A percentile compares a stretch with the other conserved stretches of the same genome.
Conservation (phyloP, 345 rosid species). For the Trapa incisa region DNA sequence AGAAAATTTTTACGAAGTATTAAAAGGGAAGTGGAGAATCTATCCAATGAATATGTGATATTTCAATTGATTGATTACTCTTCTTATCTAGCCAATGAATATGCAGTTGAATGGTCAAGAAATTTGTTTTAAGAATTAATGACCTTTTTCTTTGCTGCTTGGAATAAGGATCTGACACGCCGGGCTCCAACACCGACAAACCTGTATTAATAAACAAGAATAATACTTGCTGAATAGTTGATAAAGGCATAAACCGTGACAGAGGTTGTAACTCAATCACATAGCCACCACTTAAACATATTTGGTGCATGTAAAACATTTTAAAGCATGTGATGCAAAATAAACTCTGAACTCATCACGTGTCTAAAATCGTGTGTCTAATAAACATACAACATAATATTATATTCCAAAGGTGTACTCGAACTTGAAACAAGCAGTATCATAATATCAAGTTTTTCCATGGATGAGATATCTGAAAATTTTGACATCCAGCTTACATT, state of each 20-base stretch:
- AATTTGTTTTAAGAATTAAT: neutral
- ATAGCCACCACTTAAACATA: neutral
- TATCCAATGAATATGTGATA: too few relatives aligned
- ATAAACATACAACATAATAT: neutral
- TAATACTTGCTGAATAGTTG: neutral
- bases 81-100: neutral
- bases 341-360: neutral
- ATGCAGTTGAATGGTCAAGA: neutral
- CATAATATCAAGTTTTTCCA: neutral
- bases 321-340: neutral
- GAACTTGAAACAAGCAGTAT: neutral
- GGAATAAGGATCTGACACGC: slow-evolving; percentile 91
- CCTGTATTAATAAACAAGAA: slow-evolving; percentile 35
- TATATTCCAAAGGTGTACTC: neutral
- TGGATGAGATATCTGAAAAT: neutral
- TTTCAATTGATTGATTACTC: too few relatives aligned
- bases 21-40: too few relatives aligned
- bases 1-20: too few relatives aligned
- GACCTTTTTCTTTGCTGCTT: slow-evolving; percentile 96
- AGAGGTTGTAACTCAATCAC: neutral
- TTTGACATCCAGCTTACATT: slow-evolving; percentile 43
- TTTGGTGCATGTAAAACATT: neutral
- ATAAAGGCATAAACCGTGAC: neutral
- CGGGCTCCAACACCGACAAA: slow-evolving; percentile 99
- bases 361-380: neutral